A percentile compares a stretch with the other conserved stretches of the same genome.
Evolutionary conservation across 2,329 filamentous ascomycete species (phyloP).

Genomic region (Lizonia empirigonia): DNA sequence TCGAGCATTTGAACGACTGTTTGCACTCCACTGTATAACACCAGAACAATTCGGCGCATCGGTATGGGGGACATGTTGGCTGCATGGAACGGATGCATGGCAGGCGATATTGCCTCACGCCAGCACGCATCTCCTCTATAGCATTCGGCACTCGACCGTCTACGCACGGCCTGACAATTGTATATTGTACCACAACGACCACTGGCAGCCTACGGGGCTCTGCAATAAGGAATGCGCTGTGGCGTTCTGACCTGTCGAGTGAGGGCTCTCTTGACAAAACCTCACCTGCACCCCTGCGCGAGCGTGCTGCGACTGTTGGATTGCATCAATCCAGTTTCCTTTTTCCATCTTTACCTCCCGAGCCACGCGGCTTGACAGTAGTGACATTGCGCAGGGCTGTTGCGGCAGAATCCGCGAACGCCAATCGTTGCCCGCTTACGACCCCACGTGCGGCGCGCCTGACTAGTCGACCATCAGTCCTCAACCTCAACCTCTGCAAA

Average conservation of each 20-base stretch:
- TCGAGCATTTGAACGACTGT: conserved; percentile 22
- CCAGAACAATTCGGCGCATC: conserved; percentile 35
- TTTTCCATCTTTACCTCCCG: background rate
- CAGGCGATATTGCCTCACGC: conserved; percentile 4
- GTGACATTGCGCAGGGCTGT: conserved; percentile 19
- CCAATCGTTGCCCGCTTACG: conserved; percentile 29
- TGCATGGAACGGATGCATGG: conserved; percentile 13
- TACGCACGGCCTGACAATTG: conserved; percentile 21
- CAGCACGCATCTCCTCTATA: conserved; percentile 20
- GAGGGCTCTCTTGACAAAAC: background rate
- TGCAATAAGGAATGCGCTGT: conserved; percentile 19
- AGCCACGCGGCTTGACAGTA: conserved; percentile 14
- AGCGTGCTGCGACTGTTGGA: conserved; percentile 25
- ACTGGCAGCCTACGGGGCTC: conserved; percentile 15
- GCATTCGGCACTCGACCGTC: conserved; percentile 21
- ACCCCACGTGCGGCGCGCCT: conserved; percentile 32
- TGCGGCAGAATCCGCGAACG: conserved; percentile 15
- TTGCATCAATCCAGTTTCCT: conserved; percentile 5
- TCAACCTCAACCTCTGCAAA: conserved; percentile 20
- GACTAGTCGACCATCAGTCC: conserved; percentile 16
- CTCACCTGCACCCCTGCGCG: conserved; percentile 5
- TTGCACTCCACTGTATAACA: conserved; percentile 40
- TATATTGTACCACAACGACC: conserved; percentile 25
- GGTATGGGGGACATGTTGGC: conserved; percentile 23
- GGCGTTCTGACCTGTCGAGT: conserved; percentile 12